A percentile compares a stretch with the other conserved stretches of the same genome.
phyloP scores from a whole-genome alignment of 495 filamentous ascomycete genomes.

The Tuber microsphaerosporum region DNA sequence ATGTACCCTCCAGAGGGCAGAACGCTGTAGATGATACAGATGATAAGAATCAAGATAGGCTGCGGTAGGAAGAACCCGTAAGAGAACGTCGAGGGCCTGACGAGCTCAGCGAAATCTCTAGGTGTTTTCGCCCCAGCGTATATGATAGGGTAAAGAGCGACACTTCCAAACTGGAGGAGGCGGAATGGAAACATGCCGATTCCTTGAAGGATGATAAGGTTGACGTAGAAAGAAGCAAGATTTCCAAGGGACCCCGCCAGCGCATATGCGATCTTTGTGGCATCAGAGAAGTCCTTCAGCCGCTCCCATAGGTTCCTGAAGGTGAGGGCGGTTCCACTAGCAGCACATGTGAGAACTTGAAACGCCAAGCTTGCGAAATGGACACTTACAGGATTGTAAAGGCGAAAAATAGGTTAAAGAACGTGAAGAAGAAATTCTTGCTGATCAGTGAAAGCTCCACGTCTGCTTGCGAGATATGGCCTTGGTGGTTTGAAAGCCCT shows the following conservation, averaged over 20 bases:
- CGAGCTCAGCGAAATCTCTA: conserved; percentile 78
- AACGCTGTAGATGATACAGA: conserved; percentile 90
- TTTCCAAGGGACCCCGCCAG: conserved; percentile 68
- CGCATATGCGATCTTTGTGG: conserved; percentile 65
- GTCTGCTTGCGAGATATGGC: conserved; percentile 88
- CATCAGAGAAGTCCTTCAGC: conserved; percentile 68
- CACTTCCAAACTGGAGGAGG: conserved; percentile 80
- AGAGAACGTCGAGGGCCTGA: conserved; percentile 77
- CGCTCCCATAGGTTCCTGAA: conserved; percentile 62
- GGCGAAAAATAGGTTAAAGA: conserved; percentile 96
- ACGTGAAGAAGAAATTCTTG: conserved; percentile 99
- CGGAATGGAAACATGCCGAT: conserved; percentile 88
- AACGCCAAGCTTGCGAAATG: neutral
- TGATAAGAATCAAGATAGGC: conserved; percentile 80
- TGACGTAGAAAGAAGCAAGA: conserved; percentile 79
- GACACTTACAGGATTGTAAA: conserved; percentile 65
- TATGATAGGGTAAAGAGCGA: conserved; percentile 74
- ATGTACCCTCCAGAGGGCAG: conserved; percentile 76
- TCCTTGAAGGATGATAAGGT: conserved; percentile 89
- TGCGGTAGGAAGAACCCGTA: conserved; percentile 95
- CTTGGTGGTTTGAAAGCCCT: conserved; percentile 78
- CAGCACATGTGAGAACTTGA: neutral
- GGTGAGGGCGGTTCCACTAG: conserved; percentile 57
- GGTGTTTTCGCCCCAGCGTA: conserved; percentile 78
- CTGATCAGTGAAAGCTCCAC: conserved; percentile 92